Conservation (phyloP, 768 basidiomycete species). For the Serendipita sp. region DNA sequence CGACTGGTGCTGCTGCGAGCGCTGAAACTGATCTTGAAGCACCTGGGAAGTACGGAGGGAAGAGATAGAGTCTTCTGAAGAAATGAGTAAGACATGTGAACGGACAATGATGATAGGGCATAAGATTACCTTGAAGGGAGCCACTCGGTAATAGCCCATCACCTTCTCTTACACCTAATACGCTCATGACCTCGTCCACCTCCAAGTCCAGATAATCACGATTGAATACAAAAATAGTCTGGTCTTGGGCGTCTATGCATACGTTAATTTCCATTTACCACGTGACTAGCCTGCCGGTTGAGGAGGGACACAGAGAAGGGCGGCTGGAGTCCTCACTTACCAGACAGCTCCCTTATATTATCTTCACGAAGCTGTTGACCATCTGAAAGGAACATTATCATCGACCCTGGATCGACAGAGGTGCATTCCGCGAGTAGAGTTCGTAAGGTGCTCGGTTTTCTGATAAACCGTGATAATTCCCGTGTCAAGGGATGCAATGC, state of each 20-base stretch:
- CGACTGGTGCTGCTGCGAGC: not conserved
- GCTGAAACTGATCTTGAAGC: not conserved
- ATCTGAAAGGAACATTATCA: conserved; percentile 66
- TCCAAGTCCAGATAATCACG: conserved; percentile 62
- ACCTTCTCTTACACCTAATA: not conserved
- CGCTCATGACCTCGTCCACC: conserved; percentile 43
- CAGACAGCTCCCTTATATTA: conserved; percentile 62
- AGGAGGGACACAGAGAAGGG: not conserved
- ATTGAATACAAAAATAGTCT: conserved; percentile 75
- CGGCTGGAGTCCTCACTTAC: conserved; percentile 27
- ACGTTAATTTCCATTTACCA: not conserved
- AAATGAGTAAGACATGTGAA: not conserved
- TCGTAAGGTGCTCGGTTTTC: conserved; percentile 53
- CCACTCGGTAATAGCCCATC: not conserved
- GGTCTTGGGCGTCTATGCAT: conserved; percentile 9
- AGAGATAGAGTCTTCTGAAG: not conserved
- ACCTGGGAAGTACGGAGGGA: not conserved
- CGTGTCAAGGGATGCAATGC: not conserved
- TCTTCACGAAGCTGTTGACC: conserved; percentile 53
- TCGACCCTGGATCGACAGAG: conserved; percentile 49
- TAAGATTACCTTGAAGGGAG: not conserved
- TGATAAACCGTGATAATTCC: not conserved
- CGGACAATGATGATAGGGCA: not conserved
- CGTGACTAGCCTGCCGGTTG: not conserved
- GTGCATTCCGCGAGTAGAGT: conserved; percentile 54